A percentile compares a stretch with the other conserved stretches of the same genome.
These are phyloP conservation scores for Celoporthe dispersa DNA, from an alignment of 2,329 filamentous ascomycete genomes.

Conservation along the genomic window DNA sequence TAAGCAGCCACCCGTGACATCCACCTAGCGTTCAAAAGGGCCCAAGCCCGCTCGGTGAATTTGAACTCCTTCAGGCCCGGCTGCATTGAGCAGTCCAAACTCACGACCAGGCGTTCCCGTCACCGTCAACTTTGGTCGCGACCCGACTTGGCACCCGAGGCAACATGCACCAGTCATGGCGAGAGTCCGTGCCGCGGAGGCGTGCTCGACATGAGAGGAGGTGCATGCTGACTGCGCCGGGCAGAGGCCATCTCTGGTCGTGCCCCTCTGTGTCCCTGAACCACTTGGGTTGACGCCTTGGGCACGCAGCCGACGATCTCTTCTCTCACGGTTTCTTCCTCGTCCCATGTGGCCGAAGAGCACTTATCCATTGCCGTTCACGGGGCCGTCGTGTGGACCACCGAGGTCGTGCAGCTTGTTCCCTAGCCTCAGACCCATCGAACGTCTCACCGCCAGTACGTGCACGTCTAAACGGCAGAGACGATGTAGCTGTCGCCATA, in stretches of 20 bases:
- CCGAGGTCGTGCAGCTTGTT: neutral
- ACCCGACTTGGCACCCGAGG: neutral
- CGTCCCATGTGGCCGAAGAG: neutral
- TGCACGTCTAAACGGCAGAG: neutral
- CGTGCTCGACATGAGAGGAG: neutral
- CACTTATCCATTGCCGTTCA: neutral
- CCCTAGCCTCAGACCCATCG: neutral
- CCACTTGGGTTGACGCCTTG: neutral
- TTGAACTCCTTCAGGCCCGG: neutral
- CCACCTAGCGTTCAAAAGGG: neutral
- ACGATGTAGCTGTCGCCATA: neutral
- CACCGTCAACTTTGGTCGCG: neutral
- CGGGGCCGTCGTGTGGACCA: neutral
- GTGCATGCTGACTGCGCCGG: neutral
- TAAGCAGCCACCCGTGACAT: neutral
- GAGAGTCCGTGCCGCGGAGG: neutral
- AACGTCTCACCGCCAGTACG: neutral
- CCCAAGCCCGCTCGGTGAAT: neutral
- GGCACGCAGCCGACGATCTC: neutral
- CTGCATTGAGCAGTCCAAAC: neutral
- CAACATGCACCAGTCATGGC: neutral
- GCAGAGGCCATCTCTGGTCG: neutral
- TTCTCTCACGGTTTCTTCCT: neutral
- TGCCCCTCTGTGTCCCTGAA: neutral
- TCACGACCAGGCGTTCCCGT: neutral